These are phyloP conservation scores for Fremontodendron californicum DNA, from an alignment of 345 rosid genomes.

Conservation along the genomic window DNA sequence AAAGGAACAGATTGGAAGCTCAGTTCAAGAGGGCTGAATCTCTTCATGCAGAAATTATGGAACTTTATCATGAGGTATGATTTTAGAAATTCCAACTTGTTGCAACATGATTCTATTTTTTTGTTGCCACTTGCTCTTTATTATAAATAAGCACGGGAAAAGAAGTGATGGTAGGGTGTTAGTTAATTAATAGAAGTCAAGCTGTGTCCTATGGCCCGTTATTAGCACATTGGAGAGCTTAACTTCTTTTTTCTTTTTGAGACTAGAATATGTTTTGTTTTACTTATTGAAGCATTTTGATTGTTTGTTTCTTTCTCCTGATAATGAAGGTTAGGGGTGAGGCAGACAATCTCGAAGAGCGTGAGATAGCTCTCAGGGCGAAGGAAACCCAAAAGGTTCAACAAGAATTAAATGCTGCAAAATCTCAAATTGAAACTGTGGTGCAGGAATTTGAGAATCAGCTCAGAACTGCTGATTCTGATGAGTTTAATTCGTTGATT, in stretches of 20 bases:
- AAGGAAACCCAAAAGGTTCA: conserved; percentile 55
- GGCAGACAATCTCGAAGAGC: conserved; percentile 63
- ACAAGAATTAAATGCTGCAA: conserved; percentile 53
- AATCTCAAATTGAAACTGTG: conserved; percentile 45
- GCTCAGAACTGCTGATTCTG: conserved; percentile 38
- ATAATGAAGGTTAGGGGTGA: conserved; percentile 59
- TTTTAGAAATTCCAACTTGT: conserved; percentile 2
- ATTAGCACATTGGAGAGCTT: conserved; percentile 2
- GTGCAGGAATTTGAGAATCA: conserved; percentile 54
- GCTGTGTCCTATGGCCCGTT: not conserved
- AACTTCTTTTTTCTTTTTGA: not conserved
- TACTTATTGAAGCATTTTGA: not conserved
- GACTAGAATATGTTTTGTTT: not conserved
- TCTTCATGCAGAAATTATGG: conserved; percentile 56
- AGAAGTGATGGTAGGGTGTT: not conserved
- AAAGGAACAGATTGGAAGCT: conserved; percentile 61
- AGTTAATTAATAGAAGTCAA: not conserved
- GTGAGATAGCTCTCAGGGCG: conserved; percentile 47
- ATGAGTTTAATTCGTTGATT: conserved; percentile 54
- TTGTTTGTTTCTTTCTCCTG: conserved; percentile 4
- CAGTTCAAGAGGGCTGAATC: conserved; percentile 55
- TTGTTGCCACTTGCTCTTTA: not conserved
- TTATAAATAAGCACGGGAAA: not conserved
- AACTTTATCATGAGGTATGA: conserved; percentile 62
- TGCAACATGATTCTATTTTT: not conserved